Evolutionary conservation across 305 asterid species (phyloP).

Genomic region (Solanum hybrid): DNA sequence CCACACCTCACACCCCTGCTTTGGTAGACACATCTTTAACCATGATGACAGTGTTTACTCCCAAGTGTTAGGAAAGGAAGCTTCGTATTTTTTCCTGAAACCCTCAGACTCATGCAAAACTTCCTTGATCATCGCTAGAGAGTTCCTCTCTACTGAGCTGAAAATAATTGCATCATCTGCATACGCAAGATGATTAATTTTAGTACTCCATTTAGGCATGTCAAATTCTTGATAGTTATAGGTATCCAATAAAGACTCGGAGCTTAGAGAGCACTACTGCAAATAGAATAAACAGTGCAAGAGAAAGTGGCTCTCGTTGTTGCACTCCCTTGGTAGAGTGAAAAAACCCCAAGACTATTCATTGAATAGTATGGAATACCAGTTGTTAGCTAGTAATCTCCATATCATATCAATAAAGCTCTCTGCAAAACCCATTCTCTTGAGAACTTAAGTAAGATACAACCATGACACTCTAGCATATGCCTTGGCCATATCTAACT

Average conservation of each 20-base stretch:
- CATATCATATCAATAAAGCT: background rate
- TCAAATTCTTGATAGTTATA: background rate
- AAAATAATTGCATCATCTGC: background rate
- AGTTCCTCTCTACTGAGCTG: background rate
- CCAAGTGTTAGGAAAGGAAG: background rate
- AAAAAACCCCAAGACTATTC: background rate
- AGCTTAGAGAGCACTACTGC: background rate
- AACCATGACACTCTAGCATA: background rate
- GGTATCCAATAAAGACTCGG: background rate
- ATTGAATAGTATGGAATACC: background rate
- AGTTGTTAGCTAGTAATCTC: background rate
- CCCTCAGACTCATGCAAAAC: background rate
- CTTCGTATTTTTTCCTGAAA: background rate
- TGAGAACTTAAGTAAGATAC: background rate
- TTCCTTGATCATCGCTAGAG: background rate
- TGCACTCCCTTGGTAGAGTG: background rate
- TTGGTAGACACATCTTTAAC: background rate
- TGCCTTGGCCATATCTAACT: background rate
- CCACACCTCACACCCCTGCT: background rate
- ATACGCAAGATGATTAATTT: background rate
- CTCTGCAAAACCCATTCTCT: background rate
- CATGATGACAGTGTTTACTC: background rate
- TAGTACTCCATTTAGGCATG: background rate
- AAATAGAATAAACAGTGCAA: background rate
- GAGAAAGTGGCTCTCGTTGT: background rate